Conservation (phyloP, 1,284 basidiomycete genomes). For the Hortiboletus rubellus region DNA sequence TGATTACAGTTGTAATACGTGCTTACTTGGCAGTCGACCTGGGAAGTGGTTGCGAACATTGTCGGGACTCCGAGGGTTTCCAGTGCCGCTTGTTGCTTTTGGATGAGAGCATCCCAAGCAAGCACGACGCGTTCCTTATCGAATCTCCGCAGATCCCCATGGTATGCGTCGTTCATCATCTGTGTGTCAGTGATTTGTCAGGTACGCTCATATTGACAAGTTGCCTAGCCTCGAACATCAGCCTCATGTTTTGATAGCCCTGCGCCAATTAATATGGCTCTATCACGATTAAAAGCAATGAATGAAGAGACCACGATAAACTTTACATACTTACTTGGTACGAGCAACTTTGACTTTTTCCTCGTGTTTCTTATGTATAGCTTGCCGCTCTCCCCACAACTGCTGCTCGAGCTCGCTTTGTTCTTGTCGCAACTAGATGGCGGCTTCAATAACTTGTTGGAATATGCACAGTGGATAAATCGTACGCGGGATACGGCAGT, state of each 20-base stretch:
- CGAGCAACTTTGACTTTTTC: conserved; percentile 65
- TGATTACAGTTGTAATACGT: neutral
- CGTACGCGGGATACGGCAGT: conserved; percentile 51
- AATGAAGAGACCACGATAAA: conserved; percentile 3
- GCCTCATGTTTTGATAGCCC: conserved; percentile 68
- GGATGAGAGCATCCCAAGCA: conserved; percentile 72
- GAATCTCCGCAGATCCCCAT: conserved; percentile 62
- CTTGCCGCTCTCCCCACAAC: conserved; percentile 62
- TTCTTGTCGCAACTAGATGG: conserved; percentile 53
- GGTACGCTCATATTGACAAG: conserved; percentile 1
- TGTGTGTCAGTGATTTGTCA: conserved; percentile 32
- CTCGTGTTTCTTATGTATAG: conserved; percentile 61
- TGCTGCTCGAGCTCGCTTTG: conserved; percentile 65
- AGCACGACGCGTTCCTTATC: conserved; percentile 62
- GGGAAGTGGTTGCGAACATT: conserved; percentile 59
- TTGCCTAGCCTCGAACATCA: conserved; percentile 47
- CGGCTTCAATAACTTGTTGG: conserved; percentile 4
- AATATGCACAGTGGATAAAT: conserved; percentile 3
- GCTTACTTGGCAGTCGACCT: conserved; percentile 56
- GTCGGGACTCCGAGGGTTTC: conserved; percentile 62
- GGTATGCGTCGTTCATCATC: conserved; percentile 63
- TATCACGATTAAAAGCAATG: conserved; percentile 10
- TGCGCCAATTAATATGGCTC: conserved; percentile 60
- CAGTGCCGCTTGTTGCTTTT: conserved; percentile 65
- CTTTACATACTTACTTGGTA: conserved; percentile 52